phyloP scores from a whole-genome alignment of 306 rosid genomes.

The Geum urbanum region DNA sequence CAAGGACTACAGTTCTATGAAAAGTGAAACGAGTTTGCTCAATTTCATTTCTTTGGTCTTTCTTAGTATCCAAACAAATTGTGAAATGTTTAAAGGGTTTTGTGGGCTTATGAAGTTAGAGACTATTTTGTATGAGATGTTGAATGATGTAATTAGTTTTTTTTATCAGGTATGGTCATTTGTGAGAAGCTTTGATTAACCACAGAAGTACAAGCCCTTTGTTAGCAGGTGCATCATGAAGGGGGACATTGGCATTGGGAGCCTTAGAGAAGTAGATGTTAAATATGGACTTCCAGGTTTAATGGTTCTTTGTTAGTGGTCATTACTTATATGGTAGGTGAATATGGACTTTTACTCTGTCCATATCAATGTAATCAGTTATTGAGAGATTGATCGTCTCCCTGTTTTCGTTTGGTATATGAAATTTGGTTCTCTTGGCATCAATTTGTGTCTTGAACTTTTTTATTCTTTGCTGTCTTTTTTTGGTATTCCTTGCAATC shows the following conservation, averaged over 20 bases:
- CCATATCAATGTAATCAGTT: too few species aligned
- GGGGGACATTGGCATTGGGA: conserved; percentile 88
- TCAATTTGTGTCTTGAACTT: too few species aligned
- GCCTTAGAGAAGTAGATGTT: conserved; percentile 46
- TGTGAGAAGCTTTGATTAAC: conserved; percentile 93
- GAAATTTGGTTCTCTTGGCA: too few species aligned
- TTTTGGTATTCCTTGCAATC: too few species aligned
- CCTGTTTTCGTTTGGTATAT: too few species aligned
- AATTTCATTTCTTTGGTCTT: neutral
- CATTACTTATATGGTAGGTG: too few species aligned
- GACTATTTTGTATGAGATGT: neutral
- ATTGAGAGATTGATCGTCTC: too few species aligned
- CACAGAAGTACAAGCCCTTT: conserved; percentile 86
- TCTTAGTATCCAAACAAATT: neutral
- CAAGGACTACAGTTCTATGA: neutral
- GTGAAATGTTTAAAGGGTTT: neutral
- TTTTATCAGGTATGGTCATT: conserved; percentile 86
- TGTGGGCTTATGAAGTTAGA: neutral
- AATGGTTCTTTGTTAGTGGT: too few species aligned
- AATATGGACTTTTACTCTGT: too few species aligned
- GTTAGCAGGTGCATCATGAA: conserved; percentile 72
- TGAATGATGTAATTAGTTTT: neutral
- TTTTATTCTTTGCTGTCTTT: too few species aligned
- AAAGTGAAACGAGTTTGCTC: neutral
- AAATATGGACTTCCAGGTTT: conserved; percentile 59